These are phyloP conservation scores for Salpingoeca rosetta DNA, from an alignment of 78 protist species.

Conservation along the genomic window DNA sequence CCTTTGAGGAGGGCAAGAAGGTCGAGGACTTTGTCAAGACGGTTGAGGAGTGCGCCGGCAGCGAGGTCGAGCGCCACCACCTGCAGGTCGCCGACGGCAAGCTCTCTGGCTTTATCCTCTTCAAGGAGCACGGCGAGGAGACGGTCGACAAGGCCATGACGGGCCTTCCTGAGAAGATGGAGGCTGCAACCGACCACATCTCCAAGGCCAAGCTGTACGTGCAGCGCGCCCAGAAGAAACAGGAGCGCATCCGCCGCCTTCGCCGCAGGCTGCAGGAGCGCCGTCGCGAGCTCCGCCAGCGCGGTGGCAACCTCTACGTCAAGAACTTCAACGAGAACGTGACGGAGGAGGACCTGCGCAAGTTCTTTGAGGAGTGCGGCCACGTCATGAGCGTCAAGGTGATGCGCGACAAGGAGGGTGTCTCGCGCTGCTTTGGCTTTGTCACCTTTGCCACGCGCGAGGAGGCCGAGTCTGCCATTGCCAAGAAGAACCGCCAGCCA, in stretches of 20 bases:
- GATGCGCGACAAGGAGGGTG: conserved; percentile 73
- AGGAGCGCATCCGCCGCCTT: conserved; percentile 78
- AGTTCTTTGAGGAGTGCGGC: conserved; percentile 76
- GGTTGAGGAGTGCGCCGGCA: no score
- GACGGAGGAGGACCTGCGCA: conserved; percentile 71
- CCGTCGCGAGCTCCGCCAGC: conserved; percentile 32
- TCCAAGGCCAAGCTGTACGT: conserved; percentile 61
- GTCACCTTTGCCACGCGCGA: conserved; percentile 84
- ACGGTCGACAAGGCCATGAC: conserved; percentile 65
- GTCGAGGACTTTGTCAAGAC: no score
- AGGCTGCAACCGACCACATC: no score
- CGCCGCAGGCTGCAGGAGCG: conserved; percentile 54
- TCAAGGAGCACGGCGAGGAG: conserved; percentile 91
- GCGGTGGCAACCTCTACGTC: conserved; percentile 88
- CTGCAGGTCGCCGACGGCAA: background rate
- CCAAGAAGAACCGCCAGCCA: conserved; percentile 87
- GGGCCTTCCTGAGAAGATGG: no score
- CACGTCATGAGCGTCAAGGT: conserved; percentile 79
- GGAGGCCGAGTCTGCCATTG: conserved; percentile 89
- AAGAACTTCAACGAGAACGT: conserved; percentile 90
- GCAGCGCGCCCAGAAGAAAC: conserved; percentile 75
- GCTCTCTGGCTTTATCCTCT: conserved; percentile 94
- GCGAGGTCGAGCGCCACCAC: background rate
- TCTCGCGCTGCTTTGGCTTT: conserved; percentile 90
- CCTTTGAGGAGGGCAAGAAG: conserved; percentile 52